Conservation (phyloP, 2,329 filamentous ascomycete species). For the Phialemoniopsis sp. region DNA sequence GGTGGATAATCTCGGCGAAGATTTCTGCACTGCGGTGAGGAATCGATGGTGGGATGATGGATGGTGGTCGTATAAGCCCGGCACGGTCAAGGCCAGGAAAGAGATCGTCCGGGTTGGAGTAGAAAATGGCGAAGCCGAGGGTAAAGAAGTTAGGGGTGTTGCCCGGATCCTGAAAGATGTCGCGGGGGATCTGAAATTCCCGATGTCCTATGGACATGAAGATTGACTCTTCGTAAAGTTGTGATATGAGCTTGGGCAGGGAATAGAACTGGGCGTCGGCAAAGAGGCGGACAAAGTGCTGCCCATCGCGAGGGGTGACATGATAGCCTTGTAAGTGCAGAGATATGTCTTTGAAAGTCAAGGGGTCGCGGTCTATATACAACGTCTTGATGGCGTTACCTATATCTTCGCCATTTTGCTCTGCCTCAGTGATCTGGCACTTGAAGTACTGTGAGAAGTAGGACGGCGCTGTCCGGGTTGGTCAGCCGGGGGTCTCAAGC, state of each 20-base stretch:
- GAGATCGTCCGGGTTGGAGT: constrained; percentile 71
- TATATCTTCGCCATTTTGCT: constrained; percentile 51
- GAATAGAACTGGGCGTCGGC: constrained; percentile 90
- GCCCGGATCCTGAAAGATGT: constrained; percentile 79
- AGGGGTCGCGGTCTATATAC: constrained; percentile 91
- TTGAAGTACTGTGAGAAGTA: constrained; percentile 95
- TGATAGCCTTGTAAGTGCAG: constrained; percentile 92
- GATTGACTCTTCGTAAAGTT: constrained; percentile 87
- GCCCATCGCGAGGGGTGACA: constrained; percentile 73
- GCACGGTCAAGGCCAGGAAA: constrained; percentile 82
- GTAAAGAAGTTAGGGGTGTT: constrained; percentile 97
- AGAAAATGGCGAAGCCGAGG: constrained; percentile 84
- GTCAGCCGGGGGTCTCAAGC: constrained; percentile 13
- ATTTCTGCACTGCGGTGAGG: constrained; percentile 78
- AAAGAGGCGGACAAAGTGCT: constrained; percentile 88
- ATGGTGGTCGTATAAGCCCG: constrained; percentile 78
- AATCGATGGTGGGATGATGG: constrained; percentile 77
- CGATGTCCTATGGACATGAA: constrained; percentile 86
- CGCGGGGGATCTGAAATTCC: constrained; percentile 85
- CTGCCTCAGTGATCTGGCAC: constrained; percentile 68
- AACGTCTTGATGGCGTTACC: constrained; percentile 64
- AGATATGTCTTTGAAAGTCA: constrained; percentile 84
- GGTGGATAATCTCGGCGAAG: constrained; percentile 76
- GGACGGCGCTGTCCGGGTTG: constrained; percentile 65
- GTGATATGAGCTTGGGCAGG: constrained; percentile 80